Evolutionary conservation across 2,329 filamentous ascomycete species (phyloP).

Genomic region (Penicillium sp.): DNA sequence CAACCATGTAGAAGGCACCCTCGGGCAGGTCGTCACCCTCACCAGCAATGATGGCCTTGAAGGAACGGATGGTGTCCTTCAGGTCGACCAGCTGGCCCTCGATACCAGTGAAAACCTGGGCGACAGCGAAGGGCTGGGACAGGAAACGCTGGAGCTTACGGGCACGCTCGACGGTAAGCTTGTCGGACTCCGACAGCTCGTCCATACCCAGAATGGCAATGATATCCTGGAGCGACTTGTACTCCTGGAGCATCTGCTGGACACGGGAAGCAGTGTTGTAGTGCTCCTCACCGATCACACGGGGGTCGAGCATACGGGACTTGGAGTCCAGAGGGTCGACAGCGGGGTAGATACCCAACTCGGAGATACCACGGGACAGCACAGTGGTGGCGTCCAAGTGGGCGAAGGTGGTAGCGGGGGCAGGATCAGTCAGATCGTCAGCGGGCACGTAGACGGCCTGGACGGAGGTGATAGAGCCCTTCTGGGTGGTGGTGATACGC

Average conservation of each 20-base stretch:
- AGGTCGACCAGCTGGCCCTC: conserved; percentile 95
- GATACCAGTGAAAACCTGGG: conserved; percentile 67
- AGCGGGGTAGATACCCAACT: conserved; percentile 99
- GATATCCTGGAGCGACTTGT: conserved; percentile 99
- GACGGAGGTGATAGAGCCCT: conserved; percentile 99
- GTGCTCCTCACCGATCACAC: conserved; percentile 96
- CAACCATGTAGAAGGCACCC: conserved; percentile 96
- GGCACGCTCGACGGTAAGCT: conserved; percentile 99
- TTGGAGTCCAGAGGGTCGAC: conserved; percentile 99
- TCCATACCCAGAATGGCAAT: conserved; percentile 99
- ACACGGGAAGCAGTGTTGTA: conserved; percentile 91
- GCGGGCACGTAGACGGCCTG: conserved; percentile 99
- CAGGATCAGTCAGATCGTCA: conserved; percentile 99
- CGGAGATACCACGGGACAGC: conserved; percentile 99
- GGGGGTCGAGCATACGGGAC: conserved; percentile 98
- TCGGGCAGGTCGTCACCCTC: conserved; percentile 95
- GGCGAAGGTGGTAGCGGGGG: conserved; percentile 97
- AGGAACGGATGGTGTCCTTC: conserved; percentile 95
- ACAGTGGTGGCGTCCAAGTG: conserved; percentile 99
- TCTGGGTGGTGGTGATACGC: conserved; percentile 98
- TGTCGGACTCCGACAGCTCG: conserved; percentile 97
- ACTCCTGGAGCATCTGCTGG: conserved; percentile 99
- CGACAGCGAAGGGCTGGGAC: conserved; percentile 95
- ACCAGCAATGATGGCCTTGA: conserved; percentile 94
- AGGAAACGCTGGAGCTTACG: conserved; percentile 99